Evolutionary conservation across 176 grass and related monocot species (phyloP).

Genomic region (Cenchrus fungigraminus): DNA sequence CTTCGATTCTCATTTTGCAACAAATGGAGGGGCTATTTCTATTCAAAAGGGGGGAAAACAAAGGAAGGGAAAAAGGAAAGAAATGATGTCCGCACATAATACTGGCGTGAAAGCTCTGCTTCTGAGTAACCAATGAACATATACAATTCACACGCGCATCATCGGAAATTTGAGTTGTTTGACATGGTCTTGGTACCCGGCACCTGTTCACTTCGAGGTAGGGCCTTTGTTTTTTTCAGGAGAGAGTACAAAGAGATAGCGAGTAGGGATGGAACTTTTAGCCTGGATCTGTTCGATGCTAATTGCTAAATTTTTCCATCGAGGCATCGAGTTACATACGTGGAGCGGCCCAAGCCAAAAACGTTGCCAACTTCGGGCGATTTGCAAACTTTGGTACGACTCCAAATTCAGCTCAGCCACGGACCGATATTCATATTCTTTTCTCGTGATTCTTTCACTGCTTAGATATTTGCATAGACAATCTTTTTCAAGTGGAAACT

Average conservation of each 20-base stretch:
- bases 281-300: too few relatives aligned
- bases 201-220: background rate
- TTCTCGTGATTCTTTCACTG: too few relatives aligned
- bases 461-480: too few relatives aligned
- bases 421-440: too few relatives aligned
- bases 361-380: too few relatives aligned
- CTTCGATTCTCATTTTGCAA: background rate
- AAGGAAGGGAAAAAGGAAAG: background rate
- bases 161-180: background rate
- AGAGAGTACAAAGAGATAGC: background rate
- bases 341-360: too few relatives aligned
- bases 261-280: too few relatives aligned
- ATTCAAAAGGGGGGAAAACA: background rate
- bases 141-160: background rate
- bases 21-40: background rate
- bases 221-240: background rate
- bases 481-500: too few relatives aligned
- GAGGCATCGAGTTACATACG: too few relatives aligned
- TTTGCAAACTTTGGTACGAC: too few relatives aligned
- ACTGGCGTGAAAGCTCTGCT: background rate
- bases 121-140: slow-evolving; percentile 19
- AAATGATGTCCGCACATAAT: background rate
- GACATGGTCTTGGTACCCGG: background rate
- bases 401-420: too few relatives aligned
- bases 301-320: too few relatives aligned